phyloP scores from a whole-genome alignment of 257 asterid genomes.

The Jasminum sambac region DNA sequence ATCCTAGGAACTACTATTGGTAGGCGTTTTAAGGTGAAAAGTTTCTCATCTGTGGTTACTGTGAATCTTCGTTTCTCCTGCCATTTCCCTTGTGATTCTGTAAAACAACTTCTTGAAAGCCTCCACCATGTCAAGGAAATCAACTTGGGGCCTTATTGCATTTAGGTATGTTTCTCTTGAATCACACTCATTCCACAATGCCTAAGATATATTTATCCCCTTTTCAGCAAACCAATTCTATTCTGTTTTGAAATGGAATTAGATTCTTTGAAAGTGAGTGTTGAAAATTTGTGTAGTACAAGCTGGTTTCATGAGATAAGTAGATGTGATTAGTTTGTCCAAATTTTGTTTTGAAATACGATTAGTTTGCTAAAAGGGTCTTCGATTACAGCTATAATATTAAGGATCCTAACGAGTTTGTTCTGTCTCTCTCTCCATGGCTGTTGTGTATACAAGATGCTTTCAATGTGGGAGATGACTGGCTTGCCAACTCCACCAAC shows the following conservation, averaged over 20 bases:
- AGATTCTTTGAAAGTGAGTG: no score
- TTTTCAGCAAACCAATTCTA: no score
- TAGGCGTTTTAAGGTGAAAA: background rate
- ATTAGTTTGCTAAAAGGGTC: no score
- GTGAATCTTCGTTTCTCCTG: background rate
- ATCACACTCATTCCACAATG: background rate
- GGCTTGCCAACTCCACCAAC: background rate
- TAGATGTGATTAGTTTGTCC: no score
- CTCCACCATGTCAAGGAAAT: slow-evolving; percentile 1
- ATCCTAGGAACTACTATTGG: background rate
- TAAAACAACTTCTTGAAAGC: background rate
- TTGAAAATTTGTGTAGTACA: no score
- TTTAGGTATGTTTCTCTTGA: background rate
- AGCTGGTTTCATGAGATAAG: no score
- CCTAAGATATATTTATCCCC: background rate
- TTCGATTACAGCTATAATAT: background rate
- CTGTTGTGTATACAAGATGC: background rate
- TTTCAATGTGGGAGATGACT: background rate
- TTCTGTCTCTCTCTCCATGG: background rate
- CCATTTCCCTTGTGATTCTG: background rate
- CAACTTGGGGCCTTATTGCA: slow-evolving; percentile 3
- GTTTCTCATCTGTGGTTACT: background rate
- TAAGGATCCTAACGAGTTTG: background rate
- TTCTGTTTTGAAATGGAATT: no score
- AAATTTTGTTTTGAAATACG: no score